These are phyloP conservation scores for Sutorius australiensis DNA, from an alignment of 768 basidiomycete species.

Conservation along the genomic window DNA sequence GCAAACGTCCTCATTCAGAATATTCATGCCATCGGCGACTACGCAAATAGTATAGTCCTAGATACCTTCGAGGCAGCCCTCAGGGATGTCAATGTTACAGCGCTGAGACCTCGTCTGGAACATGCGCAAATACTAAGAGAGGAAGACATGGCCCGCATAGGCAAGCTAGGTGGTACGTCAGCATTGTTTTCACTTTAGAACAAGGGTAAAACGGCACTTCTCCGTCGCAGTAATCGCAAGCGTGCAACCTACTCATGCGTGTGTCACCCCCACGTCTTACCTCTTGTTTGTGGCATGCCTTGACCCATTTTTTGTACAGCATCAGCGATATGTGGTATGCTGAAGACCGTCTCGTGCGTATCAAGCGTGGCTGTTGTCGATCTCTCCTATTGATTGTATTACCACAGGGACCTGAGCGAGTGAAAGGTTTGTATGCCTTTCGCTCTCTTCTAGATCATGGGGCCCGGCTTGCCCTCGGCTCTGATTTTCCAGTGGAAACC, in stretches of 20 bases:
- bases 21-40: constrained; percentile 84
- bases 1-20: constrained; percentile 47
- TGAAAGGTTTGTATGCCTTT: constrained; percentile 87
- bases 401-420: constrained; percentile 70
- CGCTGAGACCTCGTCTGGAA: constrained; percentile 76
- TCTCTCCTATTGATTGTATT: background rate
- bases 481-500: constrained; percentile 87
- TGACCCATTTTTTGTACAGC: constrained; percentile 31
- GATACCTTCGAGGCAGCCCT: constrained; percentile 77
- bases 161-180: constrained; percentile 66
- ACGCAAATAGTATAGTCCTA: constrained; percentile 79
- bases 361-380: background rate
- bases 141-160: constrained; percentile 74
- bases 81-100: constrained; percentile 55
- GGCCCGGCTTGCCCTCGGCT: constrained; percentile 72
- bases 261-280: constrained; percentile 22
- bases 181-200: background rate
- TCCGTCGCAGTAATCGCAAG: constrained; percentile 72
- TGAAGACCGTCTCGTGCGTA: constrained; percentile 68
- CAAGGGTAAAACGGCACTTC: background rate
- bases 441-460: constrained; percentile 62
- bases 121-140: constrained; percentile 85
- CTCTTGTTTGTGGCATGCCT: background rate
- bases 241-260: constrained; percentile 88
- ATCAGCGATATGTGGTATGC: constrained; percentile 91